These are phyloP conservation scores for Glomus cerebriforme DNA, from an alignment of 192 early-diverging fungal species.

Conservation along the genomic window DNA sequence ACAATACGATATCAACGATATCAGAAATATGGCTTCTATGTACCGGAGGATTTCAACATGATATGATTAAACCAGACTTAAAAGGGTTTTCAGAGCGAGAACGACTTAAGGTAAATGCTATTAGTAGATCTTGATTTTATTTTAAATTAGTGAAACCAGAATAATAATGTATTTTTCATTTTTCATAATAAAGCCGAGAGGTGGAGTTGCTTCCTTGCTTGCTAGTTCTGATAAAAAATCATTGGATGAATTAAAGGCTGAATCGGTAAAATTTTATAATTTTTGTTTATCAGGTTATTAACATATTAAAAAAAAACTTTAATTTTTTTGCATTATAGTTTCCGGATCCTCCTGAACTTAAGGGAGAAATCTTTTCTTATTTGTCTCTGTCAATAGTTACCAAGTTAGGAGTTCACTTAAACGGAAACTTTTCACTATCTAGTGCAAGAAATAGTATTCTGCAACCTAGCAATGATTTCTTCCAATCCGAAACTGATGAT, in stretches of 20 bases:
- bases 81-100: not conserved
- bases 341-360: not conserved
- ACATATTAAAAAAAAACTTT: not conserved
- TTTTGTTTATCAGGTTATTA: not conserved
- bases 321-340: not conserved
- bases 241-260: not conserved
- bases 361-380: slow-evolving; percentile 37
- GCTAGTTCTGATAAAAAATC: not conserved
- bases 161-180: not conserved
- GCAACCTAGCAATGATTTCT: not conserved
- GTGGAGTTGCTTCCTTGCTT: not conserved
- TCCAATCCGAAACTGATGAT: not conserved
- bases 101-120: not conserved
- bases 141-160: not conserved
- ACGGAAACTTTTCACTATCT: slow-evolving; percentile 41
- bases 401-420: slow-evolving; percentile 37
- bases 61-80: not conserved
- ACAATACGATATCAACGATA: not conserved
- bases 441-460: slow-evolving; percentile 35
- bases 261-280: not conserved
- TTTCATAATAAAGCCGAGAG: not conserved
- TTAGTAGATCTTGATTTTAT: not conserved
- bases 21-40: not conserved
- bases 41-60: not conserved
- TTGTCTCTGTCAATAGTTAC: slow-evolving; percentile 39